Evolutionary conservation across 352 stramenopile genomes (phyloP), one percentile per base, ranked within the genome.

Genomic region (Thalassiosira hispida): DNA sequence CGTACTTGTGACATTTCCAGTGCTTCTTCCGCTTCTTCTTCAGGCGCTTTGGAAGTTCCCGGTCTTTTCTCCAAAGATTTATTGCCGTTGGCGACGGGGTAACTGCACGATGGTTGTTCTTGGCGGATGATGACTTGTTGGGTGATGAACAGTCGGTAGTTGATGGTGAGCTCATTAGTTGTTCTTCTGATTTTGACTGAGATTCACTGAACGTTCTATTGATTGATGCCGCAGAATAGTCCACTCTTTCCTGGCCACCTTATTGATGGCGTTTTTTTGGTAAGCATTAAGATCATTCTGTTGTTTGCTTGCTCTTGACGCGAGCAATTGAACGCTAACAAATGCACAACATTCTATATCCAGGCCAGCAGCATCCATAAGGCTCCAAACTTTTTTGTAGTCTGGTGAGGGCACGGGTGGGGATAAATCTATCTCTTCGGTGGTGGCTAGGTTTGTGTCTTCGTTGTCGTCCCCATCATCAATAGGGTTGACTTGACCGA

Each of bases 1-100:
- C 61, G 18, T 46, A 16, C 3, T 33, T 60, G 20, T 69, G 61
- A 14, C 61, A 69, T 46, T 69, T 69, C 11, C 25, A 0, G 18
- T 60, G 49, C 29, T 33, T 46, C 27, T 27, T 27, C 1, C 42
- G 42, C 12, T 49, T 56, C 2, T 12, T 44, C 25, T 63, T 60
- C 18, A 38, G 25, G 25, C 16, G 40, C 40, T 49, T 49, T 49
- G 40, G 35, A 12, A 11, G 11, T 42, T 42, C 33, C 33, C 5
- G 11, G 33, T 42, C 33, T 42, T 42, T 42, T 11, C 33, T 42
- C 11, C 11, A 5, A 5, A 61, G 25, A 1, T n/a, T n/a, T n/a
- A n/a, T n/a, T n/a, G n/a, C n/a, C n/a, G n/a, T n/a, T 49, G 40
- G 40, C 3, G 16, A 49, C 16, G 40, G 40, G 2, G 40, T 49